Conservation (phyloP, 371 early-diverging fungal genomes). For the Sporodiniella umbellata region DNA sequence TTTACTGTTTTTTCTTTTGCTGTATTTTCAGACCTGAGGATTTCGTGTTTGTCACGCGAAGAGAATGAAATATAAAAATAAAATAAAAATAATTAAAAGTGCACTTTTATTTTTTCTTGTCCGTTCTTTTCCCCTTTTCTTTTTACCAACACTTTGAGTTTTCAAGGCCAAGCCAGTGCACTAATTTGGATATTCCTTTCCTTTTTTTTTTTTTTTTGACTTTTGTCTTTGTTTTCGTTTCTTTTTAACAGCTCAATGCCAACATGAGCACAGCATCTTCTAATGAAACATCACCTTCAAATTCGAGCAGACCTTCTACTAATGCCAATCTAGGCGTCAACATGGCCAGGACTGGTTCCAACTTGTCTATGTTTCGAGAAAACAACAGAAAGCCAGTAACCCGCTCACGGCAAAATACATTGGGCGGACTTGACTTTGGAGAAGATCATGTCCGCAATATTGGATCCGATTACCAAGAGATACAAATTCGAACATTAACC, state of each 20-base stretch:
- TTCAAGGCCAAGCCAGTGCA: no score
- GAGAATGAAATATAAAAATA: no score
- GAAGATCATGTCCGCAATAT: slow-evolving; percentile 40
- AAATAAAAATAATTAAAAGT: no score
- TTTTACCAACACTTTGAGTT: no score
- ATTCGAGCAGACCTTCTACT: slow-evolving; percentile 13
- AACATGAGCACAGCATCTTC: slow-evolving; percentile 22
- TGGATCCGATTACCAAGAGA: slow-evolving; percentile 51
- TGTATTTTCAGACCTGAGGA: no score
- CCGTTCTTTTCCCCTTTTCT: no score
- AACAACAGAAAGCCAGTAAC: slow-evolving; percentile 8
- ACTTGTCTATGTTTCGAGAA: slow-evolving; percentile 18
- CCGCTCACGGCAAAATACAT: slow-evolving; percentile 23
- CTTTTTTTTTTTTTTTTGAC: no score
- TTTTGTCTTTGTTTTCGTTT: no score
- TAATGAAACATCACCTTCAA: slow-evolving; percentile 21
- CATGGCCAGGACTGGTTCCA: slow-evolving; percentile 20
- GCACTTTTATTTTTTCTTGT: no score
- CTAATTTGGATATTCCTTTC: no score
- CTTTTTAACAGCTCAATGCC: slow-evolving; percentile 13
- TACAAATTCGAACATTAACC: slow-evolving; percentile 77
- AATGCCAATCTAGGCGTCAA: slow-evolving; percentile 3
- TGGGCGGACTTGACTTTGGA: slow-evolving; percentile 15
- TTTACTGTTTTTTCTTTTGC: no score
- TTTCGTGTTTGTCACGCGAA: no score